Conservation (phyloP, 371 early-diverging fungal genomes). For the Amoeboaphelidium protococcarum region DNA sequence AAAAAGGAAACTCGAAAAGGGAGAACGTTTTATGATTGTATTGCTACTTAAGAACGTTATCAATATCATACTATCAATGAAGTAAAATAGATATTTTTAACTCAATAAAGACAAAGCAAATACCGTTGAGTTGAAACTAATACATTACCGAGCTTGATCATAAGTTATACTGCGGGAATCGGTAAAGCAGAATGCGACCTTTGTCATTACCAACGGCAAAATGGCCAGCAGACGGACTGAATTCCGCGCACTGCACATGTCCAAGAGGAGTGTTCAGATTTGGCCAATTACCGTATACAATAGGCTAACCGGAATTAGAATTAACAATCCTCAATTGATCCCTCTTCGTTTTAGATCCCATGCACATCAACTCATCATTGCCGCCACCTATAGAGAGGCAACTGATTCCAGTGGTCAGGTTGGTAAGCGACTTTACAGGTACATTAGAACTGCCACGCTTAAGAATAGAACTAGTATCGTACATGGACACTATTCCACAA, state of each 20-base stretch:
- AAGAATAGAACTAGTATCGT: constrained; percentile 22
- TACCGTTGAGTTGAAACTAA: too few relatives aligned
- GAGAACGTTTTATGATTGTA: too few relatives aligned
- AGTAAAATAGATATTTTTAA: too few relatives aligned
- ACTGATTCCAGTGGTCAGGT: constrained; percentile 52
- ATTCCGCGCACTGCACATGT: constrained; percentile 36
- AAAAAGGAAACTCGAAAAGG: too few relatives aligned
- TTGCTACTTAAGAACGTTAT: too few relatives aligned
- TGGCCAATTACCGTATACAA: constrained; percentile 77
- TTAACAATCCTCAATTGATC: constrained; percentile 55
- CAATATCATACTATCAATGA: too few relatives aligned
- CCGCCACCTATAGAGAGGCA: constrained; percentile 47
- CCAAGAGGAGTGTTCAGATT: constrained; percentile 46
- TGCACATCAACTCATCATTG: constrained; percentile 48
- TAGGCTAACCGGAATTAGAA: constrained; percentile 34
- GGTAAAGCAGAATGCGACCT: constrained; percentile 57
- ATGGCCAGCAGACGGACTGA: constrained; percentile 67
- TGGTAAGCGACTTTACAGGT: constrained; percentile 24
- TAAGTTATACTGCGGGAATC: constrained; percentile 16
- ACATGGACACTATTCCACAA: constrained; percentile 66
- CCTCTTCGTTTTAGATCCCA: constrained; percentile 33
- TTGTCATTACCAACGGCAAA: constrained; percentile 62
- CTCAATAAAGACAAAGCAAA: too few relatives aligned
- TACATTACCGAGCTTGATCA: too few relatives aligned
- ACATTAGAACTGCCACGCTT: constrained; percentile 3